Base-by-base conservation (phyloP, 805 yeast genomes). In the Candida maesae region DNA sequence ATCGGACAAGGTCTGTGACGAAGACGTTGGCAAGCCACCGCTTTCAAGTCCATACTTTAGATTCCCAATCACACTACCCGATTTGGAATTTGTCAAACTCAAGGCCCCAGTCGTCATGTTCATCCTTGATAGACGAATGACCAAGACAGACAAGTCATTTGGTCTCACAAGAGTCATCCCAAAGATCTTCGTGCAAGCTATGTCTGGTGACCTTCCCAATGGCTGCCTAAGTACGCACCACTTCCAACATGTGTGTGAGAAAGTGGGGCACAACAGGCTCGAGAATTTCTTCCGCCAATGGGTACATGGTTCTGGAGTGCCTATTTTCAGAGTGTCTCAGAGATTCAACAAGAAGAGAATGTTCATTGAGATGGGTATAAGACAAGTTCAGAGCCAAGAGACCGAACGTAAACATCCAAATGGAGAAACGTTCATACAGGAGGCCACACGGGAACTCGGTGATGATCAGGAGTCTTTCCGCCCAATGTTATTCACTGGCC, bases 121-220 rank as follows among this genome's bases (percentile, higher is more conserved):
- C 53, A 89, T 91, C 29, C 66, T 93, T 21, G 97, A 93, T 58
- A 75, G 86, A 35, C 71, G 99, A 47, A 88, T 93, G 95, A 90
- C 96, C 1, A 93, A 93, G 58, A 88, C 97, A 1, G 98, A 95
- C 58, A 82, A 90, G 47, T 84, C 96, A 0, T 84, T 93, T 60
- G 99, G 99, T 2, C 68, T 93, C 45, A 79, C 90, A 3, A 77
- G 99, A 47, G 97, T 88, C 0, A 74, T 93, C 19, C 96, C 98
- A 0, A 93, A 91, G 52, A 68, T 93, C 19, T 87, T 91, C 48
- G 64, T 93, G 26, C 97, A 93, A 60, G 95, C 95, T 0, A 88
- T 93, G 95, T 86, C 95, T 7, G 95, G 95, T 14, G 99, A 93
- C 53, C 66, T 93, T 37, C 76, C 77, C 13, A 84, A 83, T 54